Evolutionary conservation across 768 basidiomycete genomes (phyloP).

Genomic region (Lactarius evosmus): DNA sequence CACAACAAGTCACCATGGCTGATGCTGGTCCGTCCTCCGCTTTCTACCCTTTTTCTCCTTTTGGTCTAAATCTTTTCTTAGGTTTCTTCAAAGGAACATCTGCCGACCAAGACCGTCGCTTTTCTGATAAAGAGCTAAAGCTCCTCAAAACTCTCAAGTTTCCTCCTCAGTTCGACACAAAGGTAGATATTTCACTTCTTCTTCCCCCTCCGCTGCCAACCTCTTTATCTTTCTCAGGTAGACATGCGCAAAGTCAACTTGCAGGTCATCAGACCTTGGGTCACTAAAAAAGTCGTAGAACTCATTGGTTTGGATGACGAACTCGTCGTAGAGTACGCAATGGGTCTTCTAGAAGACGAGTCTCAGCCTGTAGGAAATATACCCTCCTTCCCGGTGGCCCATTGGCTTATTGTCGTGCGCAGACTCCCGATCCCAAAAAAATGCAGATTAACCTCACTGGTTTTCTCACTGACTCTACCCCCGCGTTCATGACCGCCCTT

Average conservation of each 20-base stretch:
- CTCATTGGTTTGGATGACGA: conserved; percentile 95
- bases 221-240: conserved; percentile 47
- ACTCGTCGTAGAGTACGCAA: conserved; percentile 93
- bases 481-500: conserved; percentile 80
- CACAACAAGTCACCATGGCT: conserved; percentile 22
- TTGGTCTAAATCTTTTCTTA: neutral
- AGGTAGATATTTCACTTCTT: conserved; percentile 43
- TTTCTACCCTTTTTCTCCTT: neutral
- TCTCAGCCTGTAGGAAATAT: conserved; percentile 63
- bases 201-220: neutral
- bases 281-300: conserved; percentile 88
- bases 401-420: conserved; percentile 18
- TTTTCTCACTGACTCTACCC: conserved; percentile 85
- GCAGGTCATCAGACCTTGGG: conserved; percentile 90
- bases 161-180: conserved; percentile 83
- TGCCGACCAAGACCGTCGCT: conserved; percentile 87
- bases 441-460: conserved; percentile 95
- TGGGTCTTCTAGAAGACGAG: conserved; percentile 88
- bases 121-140: conserved; percentile 92
- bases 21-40: conserved; percentile 24
- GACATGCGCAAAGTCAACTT: conserved; percentile 96
- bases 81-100: conserved; percentile 91
- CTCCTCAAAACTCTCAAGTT: conserved; percentile 89
- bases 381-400: neutral
- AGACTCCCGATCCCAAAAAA: conserved; percentile 90